Evolutionary conservation across 108 stramenopile species (phyloP).

Genomic region (Nitzschia sp.): DNA sequence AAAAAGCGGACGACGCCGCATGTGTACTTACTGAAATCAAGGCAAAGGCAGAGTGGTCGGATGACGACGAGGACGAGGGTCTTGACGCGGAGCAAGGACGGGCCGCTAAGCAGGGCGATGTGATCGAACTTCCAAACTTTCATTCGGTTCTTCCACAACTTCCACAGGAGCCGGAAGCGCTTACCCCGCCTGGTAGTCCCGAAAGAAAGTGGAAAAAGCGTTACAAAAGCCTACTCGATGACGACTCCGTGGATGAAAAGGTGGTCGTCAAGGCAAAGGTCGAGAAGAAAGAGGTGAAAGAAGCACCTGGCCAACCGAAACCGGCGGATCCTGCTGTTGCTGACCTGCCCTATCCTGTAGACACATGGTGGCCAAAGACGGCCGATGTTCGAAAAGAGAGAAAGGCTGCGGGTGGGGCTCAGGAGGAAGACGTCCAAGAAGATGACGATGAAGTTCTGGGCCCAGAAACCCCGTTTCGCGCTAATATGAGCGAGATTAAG

Average conservation of each 20-base stretch:
- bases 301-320: background rate
- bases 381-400: constrained; percentile 59
- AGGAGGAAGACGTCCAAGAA: constrained; percentile 48
- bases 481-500: constrained; percentile 37
- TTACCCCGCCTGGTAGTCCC: background rate
- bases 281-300: constrained; percentile 12
- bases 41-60: constrained; percentile 26
- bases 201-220: constrained; percentile 23
- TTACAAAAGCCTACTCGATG: constrained; percentile 23
- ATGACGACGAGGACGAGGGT: constrained; percentile 28
- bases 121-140: constrained; percentile 32
- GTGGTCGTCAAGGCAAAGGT: constrained; percentile 13
- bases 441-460: constrained; percentile 30
- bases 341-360: constrained; percentile 48
- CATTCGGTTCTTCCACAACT: constrained; percentile 41
- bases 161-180: constrained; percentile 38
- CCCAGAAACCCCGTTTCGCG: constrained; percentile 38
- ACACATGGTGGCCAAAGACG: constrained; percentile 81
- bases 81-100: constrained; percentile 23
- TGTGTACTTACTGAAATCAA: constrained; percentile 31
- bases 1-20: constrained; percentile 35
- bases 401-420: constrained; percentile 32
- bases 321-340: constrained; percentile 18
- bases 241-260: constrained; percentile 21
- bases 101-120: constrained; percentile 25